Conservation (phyloP, 768 basidiomycete species). For the Sporobolomyces pararoseus region DNA sequence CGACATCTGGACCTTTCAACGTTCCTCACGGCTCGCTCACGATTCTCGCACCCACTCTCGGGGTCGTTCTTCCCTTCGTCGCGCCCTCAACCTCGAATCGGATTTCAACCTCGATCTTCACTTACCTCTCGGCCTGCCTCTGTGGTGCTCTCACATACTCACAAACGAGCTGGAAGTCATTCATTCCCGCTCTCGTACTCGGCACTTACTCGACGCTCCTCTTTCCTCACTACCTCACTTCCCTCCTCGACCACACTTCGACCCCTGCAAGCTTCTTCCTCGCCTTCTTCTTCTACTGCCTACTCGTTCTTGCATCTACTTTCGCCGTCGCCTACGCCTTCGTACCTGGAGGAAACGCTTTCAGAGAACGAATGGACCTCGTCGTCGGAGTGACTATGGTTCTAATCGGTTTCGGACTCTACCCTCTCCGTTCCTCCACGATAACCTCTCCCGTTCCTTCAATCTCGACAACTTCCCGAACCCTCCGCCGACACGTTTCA, state of each 20-base stretch:
- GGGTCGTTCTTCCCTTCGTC: neutral
- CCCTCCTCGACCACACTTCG: neutral
- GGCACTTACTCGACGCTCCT: constrained; percentile 12
- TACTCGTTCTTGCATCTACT: constrained; percentile 26
- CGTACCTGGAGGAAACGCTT: constrained; percentile 24
- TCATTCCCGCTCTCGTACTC: constrained; percentile 25
- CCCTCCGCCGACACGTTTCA: neutral
- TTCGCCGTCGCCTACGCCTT: constrained; percentile 40
- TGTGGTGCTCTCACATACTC: constrained; percentile 4
- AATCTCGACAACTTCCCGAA: neutral
- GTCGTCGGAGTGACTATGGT: constrained; percentile 21
- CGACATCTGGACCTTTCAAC: constrained; percentile 21
- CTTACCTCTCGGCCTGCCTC: neutral
- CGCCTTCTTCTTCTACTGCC: constrained; percentile 24
- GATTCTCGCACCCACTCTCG: constrained; percentile 10
- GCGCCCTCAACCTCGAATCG: neutral
- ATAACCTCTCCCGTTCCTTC: neutral
- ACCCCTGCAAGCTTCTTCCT: constrained; percentile 1
- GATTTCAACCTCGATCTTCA: neutral
- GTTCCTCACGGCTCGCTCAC: constrained; percentile 28
- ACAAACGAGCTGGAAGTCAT: constrained; percentile 12
- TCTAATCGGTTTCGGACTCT: constrained; percentile 21
- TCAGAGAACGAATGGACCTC: constrained; percentile 35
- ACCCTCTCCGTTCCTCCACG: neutral
- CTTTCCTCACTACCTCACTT: constrained; percentile 23